Conservation (phyloP, 2,329 filamentous ascomycete genomes). For the Cyclaneusma minus region DNA sequence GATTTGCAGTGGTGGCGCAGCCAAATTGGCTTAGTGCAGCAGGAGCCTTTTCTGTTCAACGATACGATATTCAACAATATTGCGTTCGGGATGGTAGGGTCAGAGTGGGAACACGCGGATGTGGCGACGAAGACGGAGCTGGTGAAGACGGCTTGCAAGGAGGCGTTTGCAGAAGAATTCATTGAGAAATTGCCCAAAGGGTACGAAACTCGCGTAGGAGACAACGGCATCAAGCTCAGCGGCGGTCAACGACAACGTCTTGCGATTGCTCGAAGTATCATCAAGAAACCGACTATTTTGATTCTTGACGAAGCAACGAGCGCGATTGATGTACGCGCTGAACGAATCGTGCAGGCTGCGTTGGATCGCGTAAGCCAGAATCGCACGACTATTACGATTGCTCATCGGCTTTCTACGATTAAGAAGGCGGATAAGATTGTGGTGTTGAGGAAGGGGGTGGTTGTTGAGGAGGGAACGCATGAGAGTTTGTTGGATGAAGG, state of each 20-base stretch:
- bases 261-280: constrained; percentile 60
- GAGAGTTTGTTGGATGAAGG: constrained; percentile 37
- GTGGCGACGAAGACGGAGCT: constrained; percentile 40
- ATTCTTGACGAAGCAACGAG: constrained; percentile 68
- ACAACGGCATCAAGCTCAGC: constrained; percentile 62
- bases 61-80: constrained; percentile 49
- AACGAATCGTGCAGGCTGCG: constrained; percentile 48
- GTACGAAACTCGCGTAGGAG: constrained; percentile 62
- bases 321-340: constrained; percentile 48
- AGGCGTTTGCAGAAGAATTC: constrained; percentile 56
- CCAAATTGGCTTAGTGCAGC: constrained; percentile 50
- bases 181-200: constrained; percentile 49
- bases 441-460: constrained; percentile 34
- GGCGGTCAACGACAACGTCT: constrained; percentile 79
- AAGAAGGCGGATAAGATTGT: constrained; percentile 41
- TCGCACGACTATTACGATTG: constrained; percentile 42
- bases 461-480: constrained; percentile 36
- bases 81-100: constrained; percentile 37
- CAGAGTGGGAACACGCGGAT: constrained; percentile 33
- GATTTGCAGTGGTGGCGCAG: constrained; percentile 45
- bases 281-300: constrained; percentile 54
- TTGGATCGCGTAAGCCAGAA: constrained; percentile 38
- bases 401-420: constrained; percentile 40
- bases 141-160: constrained; percentile 46
- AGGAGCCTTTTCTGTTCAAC: constrained; percentile 55